Evolutionary conservation across 768 basidiomycete genomes (phyloP).

Genomic region (Trametes cinnabarina): DNA sequence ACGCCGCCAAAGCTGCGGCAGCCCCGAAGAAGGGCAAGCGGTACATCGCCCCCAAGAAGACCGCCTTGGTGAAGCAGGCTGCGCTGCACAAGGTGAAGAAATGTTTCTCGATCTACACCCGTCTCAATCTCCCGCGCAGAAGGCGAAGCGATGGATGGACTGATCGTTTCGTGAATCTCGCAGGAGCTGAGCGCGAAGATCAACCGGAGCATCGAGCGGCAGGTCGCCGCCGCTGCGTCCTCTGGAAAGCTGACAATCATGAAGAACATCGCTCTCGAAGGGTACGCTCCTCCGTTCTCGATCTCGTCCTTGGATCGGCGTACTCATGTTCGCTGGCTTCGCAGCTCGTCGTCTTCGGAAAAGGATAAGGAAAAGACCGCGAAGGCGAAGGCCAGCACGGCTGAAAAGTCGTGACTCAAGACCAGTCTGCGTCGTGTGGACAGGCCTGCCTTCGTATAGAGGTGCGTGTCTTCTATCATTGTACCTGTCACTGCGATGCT

Average conservation of each 20-base stretch:
- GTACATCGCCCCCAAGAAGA: constrained; percentile 80
- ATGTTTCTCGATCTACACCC: not conserved
- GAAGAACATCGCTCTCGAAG: constrained; percentile 59
- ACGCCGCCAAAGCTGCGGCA: constrained; percentile 64
- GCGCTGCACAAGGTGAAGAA: constrained; percentile 69
- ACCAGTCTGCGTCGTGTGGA: not conserved
- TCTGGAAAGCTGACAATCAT: constrained; percentile 90
- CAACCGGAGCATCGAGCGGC: constrained; percentile 86
- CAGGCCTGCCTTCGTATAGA: not conserved
- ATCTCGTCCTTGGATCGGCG: not conserved
- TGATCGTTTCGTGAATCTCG: not conserved
- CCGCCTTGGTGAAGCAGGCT: constrained; percentile 66
- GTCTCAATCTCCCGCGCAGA: not conserved
- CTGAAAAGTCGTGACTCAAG: constrained; percentile 18
- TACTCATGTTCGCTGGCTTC: not conserved
- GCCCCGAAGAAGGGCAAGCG: constrained; percentile 78
- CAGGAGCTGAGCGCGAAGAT: constrained; percentile 89
- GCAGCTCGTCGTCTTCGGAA: constrained; percentile 16
- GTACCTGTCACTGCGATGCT: not conserved
- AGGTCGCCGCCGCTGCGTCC: constrained; percentile 88
- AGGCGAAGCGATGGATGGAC: not conserved
- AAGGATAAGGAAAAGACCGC: not conserved
- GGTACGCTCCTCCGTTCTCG: constrained; percentile 24
- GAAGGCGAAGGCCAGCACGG: constrained; percentile 3
- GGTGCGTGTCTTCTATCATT: constrained; percentile 5